phyloP scores from a whole-genome alignment of 2,329 filamentous ascomycete species.

The Nannizziopsis arthrosporioides region DNA sequence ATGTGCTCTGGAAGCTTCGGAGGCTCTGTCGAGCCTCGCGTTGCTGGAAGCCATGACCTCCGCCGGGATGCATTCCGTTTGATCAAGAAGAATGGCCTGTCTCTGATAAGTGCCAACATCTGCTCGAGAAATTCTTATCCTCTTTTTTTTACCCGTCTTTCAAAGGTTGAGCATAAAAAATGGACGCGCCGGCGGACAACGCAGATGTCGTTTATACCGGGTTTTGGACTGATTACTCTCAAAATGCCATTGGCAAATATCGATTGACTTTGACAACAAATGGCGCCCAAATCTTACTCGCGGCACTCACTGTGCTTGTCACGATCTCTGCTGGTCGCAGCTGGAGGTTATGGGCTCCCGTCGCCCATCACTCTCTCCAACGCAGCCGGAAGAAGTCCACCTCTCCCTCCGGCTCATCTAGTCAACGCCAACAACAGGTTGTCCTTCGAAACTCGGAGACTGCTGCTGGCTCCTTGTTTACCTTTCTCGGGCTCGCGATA shows the following conservation, averaged over 20 bases:
- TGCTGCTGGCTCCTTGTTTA: neutral
- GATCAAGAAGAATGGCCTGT: no score
- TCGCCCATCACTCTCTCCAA: neutral
- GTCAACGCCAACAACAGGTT: conserved; percentile 4
- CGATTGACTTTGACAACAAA: conserved; percentile 6
- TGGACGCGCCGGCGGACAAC: neutral
- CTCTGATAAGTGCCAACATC: no score
- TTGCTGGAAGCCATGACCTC: no score
- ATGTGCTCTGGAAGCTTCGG: no score
- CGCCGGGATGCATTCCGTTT: no score
- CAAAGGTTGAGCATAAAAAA: neutral
- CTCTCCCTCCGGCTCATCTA: neutral
- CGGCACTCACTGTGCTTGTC: conserved; percentile 8
- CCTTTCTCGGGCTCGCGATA: neutral
- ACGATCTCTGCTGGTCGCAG: conserved; percentile 8
- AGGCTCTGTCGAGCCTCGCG: no score
- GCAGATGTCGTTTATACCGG: conserved; percentile 6
- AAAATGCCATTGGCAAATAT: conserved; percentile 2
- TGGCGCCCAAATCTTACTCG: conserved; percentile 2
- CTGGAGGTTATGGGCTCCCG: conserved; percentile 1
- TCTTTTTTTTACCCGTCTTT: no score
- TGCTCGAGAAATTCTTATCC: no score
- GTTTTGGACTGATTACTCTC: conserved; percentile 4
- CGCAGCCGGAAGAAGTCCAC: neutral
- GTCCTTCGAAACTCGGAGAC: conserved; percentile 5